Evolutionary conservation across 202 grass and related monocot species (phyloP), one percentile per base, ranked within the genome.

Genomic region (Elaeis oleifera): DNA sequence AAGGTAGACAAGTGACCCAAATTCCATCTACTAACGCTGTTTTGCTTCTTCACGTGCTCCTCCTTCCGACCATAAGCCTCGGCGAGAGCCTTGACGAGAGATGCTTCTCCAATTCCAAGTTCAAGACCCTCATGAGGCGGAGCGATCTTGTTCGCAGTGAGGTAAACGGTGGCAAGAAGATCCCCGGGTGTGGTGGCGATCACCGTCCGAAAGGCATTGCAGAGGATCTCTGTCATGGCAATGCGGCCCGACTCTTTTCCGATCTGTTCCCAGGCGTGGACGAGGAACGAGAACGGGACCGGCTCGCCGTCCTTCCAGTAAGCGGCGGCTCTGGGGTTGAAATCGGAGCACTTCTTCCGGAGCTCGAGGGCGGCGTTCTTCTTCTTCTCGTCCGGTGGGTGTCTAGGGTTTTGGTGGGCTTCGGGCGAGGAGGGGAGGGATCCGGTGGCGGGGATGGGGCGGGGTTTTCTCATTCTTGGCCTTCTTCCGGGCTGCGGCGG

Each of bases 21-120:
- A 44, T 18, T 51, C 16, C 49, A 14, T 24, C 49, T 54, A 20
- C 55, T 31, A 54, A 91, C 92, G 82, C 86, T 92, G 19, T 89
- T 82, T 55, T 89, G 83, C 64, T 97, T 97, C 74, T 89, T 97
- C 58, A 92, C 87, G 71, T 97, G 94, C 23, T 97, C 88, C 73
- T 97, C 94, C 63, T 86, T 97, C 60, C 94, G 83, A 18, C 94
- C 94, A 53, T 97, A 97, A 66, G 94, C 94, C 69, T 97, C 94
- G 0, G 84, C 75, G 49, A 97, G 94, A 20, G 94, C 94, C 56
- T 86, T 89, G 44, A 97, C 82, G 23, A 97, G 76, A 32, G 94
- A 84, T 6, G 94, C 82, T 49, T 97, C 94, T 19, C 88, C 94
- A 56, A 97, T 92, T 49, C 94, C 94, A 48, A 97, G 94, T 66